Conservation (phyloP, 331 rosid species). For the Ulmus americana region DNA sequence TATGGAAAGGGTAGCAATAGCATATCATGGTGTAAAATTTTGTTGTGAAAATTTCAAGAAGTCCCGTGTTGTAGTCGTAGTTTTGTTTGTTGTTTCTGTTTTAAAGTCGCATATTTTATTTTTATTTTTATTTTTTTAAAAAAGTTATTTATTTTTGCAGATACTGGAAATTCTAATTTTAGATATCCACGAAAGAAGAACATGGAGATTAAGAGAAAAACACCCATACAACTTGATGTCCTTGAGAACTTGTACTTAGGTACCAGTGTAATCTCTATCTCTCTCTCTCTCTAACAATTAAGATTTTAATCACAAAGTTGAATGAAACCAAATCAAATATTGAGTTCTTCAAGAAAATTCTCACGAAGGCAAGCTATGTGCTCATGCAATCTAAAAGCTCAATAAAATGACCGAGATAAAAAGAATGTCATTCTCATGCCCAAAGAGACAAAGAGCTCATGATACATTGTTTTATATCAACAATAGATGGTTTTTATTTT, state of each 20-base stretch:
- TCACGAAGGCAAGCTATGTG: not conserved
- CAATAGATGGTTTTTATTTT: not conserved
- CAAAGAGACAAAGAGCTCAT: not conserved
- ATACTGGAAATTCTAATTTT: conserved; percentile 1
- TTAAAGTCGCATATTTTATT: not conserved
- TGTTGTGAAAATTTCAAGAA: too few relatives aligned
- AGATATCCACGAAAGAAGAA: not conserved
- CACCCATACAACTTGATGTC: conserved; percentile 31
- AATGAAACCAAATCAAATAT: not conserved
- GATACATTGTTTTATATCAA: not conserved
- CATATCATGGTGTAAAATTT: too few relatives aligned
- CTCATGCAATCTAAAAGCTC: not conserved
- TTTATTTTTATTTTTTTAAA: not conserved
- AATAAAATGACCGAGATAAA: not conserved
- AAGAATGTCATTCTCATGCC: not conserved
- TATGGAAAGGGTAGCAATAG: not conserved
- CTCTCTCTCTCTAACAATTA: not conserved
- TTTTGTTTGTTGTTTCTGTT: not conserved
- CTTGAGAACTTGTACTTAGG: conserved; percentile 43
- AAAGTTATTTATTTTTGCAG: conserved; percentile 2
- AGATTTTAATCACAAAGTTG: not conserved
- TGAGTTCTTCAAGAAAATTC: not conserved
- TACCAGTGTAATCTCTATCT: conserved; percentile 12
- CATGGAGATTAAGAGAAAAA: conserved; percentile 35
- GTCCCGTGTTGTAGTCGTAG: not conserved